phyloP scores from a whole-genome alignment of 2,329 filamentous ascomycete species.

The Onygena corvina region DNA sequence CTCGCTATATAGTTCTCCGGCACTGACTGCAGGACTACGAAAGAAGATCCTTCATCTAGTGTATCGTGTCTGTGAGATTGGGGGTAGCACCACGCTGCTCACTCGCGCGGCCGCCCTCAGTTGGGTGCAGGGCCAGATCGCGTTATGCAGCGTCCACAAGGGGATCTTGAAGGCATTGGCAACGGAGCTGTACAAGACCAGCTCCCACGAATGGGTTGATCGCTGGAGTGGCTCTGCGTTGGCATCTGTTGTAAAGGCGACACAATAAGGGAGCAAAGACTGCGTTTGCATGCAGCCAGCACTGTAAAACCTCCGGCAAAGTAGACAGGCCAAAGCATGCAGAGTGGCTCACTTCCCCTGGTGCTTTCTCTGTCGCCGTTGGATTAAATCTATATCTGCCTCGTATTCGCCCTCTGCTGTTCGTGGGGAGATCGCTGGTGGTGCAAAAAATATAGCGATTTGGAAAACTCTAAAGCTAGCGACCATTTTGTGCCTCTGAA shows the following conservation, averaged over 20 bases:
- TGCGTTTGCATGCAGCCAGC: too few relatives aligned
- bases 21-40: conserved; percentile 47
- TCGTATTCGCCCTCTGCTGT: background rate
- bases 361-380: too few relatives aligned
- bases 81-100: conserved; percentile 66
- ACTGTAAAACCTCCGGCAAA: too few relatives aligned
- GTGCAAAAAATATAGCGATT: too few relatives aligned
- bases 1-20: conserved; percentile 55
- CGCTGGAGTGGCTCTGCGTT: conserved; percentile 52
- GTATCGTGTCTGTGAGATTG: conserved; percentile 54
- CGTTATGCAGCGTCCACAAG: conserved; percentile 36
- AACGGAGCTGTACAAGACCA: conserved; percentile 49
- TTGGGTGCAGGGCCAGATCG: conserved; percentile 57
- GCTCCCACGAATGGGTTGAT: conserved; percentile 52
- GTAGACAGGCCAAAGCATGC: too few relatives aligned
- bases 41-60: conserved; percentile 52
- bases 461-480: conserved; percentile 7
- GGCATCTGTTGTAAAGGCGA: conserved; percentile 2
- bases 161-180: conserved; percentile 45
- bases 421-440: background rate
- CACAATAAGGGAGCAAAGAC: too few relatives aligned
- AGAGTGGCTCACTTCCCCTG: too few relatives aligned
- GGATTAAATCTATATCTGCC: background rate
- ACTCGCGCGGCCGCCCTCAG: conserved; percentile 62
- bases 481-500: conserved; percentile 2